These are phyloP conservation scores for Phialophora expanda DNA, from an alignment of 2,329 filamentous ascomycete species.

Conservation along the genomic window DNA sequence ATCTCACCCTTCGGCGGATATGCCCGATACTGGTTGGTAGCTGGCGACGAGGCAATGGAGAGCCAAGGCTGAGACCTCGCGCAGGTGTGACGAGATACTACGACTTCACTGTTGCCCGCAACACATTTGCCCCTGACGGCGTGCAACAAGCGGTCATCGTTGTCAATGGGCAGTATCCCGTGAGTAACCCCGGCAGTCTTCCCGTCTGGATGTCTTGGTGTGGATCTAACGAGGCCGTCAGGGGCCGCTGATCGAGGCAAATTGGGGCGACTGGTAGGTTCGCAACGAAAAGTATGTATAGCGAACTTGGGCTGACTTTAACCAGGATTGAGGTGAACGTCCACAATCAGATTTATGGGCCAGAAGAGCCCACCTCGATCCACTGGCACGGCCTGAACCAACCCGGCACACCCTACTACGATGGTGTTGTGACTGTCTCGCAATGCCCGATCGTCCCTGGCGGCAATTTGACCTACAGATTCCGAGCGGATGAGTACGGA, in stretches of 20 bases:
- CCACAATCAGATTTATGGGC: slow-evolving; percentile 44
- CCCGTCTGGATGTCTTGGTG: not conserved
- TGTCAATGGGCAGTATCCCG: slow-evolving; percentile 48
- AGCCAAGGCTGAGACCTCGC: slow-evolving; percentile 14
- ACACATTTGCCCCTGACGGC: slow-evolving; percentile 38
- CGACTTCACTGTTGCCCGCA: slow-evolving; percentile 31
- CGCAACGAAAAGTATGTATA: not conserved
- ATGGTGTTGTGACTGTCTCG: slow-evolving; percentile 36
- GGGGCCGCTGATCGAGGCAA: slow-evolving; percentile 44
- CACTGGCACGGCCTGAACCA: slow-evolving; percentile 44
- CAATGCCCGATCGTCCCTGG: slow-evolving; percentile 39
- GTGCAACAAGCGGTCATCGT: slow-evolving; percentile 47
- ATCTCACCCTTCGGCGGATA: slow-evolving; percentile 28
- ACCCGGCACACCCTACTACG: slow-evolving; percentile 36
- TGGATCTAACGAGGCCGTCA: not conserved
- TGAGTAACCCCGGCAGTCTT: not conserved
- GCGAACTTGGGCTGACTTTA: slow-evolving; percentile 21
- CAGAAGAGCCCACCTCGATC: slow-evolving; percentile 46
- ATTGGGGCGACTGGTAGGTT: slow-evolving; percentile 45
- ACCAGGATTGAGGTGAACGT: slow-evolving; percentile 43
- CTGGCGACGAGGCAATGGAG: not conserved
- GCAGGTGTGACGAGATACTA: slow-evolving; percentile 35
- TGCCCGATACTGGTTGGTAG: slow-evolving; percentile 30
- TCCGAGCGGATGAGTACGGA: slow-evolving; percentile 50
- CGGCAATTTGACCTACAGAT: slow-evolving; percentile 42